Evolutionary conservation across 768 basidiomycete species (phyloP), one percentile per base, ranked within the genome.

Genomic region (Chlorophyllum brunneum): DNA sequence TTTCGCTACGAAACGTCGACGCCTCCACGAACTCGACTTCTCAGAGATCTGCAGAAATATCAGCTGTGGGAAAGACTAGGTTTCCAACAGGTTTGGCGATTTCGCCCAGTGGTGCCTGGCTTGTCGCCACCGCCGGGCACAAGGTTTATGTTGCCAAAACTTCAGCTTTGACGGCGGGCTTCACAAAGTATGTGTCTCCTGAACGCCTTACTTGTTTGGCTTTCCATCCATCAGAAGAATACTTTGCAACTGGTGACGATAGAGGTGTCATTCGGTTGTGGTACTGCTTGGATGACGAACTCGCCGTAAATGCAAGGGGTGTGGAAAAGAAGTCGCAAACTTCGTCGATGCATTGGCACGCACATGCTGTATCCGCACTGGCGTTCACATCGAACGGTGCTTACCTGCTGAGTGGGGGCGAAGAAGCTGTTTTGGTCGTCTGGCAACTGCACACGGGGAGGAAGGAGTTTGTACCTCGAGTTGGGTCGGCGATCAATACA

Each of bases 401-500:
- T 6, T 95, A 97, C 65, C 69, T 99, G 15, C 70, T 98, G 42
- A 95, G 90, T 55, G 95, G 93, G 56, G 97, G 97, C 39, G 92
- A 97, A 67, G 97, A 98, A 66, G 81, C 88, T 27, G 95, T 98
- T 8, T 69, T 99, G n/a, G 95, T 98, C 33, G 86, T 95, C 54
- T 99, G 97, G 97, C 92, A 97, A 63, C 66, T 99, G 36, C 86
- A 92, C 57, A 83, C 86, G 0, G 89, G 90, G 4, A 89, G 84
- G 67, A 86, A 85, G 64, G 94, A 97, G 65, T 98, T 92, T 63
- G 81, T 98, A 1, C 94, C 97, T 27, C 83, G 97, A 45, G 76
- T 98, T 9, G 95, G 95, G 15, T 86, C 92, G 2, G 85, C 93
- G 4, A 89, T 98, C 48, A 78, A 76, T 60, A 83, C 81, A 30